Evolutionary conservation across 2,329 filamentous ascomycete species (phyloP).

Genomic region (Fusarium compactum): DNA sequence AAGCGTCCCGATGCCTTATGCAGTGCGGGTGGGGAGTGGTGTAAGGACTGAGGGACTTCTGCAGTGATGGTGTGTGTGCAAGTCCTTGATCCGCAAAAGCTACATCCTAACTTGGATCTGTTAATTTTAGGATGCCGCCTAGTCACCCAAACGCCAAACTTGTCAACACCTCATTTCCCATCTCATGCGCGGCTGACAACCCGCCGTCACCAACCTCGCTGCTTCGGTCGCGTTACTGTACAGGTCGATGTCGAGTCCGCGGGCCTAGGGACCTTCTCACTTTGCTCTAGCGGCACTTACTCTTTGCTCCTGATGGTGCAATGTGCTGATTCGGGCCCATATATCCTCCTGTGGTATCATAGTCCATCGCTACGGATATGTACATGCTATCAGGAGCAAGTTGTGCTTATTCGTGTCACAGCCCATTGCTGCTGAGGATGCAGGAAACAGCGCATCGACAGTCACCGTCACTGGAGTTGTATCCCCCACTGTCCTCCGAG

Average conservation of each 20-base stretch:
- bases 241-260: conserved; percentile 30
- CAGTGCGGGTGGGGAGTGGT: conserved; percentile 28
- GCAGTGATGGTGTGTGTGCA: conserved; percentile 24
- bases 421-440: conserved; percentile 21
- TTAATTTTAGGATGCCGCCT: conserved; percentile 34
- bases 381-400: conserved; percentile 7
- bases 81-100: conserved; percentile 27
- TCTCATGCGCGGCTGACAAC: conserved; percentile 40
- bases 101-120: conserved; percentile 24
- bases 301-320: conserved; percentile 7
- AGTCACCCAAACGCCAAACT: conserved; percentile 32
- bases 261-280: conserved; percentile 34
- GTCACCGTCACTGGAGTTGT: conserved; percentile 28
- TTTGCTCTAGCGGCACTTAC: conserved; percentile 34
- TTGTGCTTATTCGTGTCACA: conserved; percentile 8
- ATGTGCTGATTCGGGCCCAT: conserved; percentile 13
- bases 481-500: conserved; percentile 36
- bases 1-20: conserved; percentile 39
- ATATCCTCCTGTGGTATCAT: conserved; percentile 4
- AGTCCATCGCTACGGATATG: neutral
- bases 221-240: conserved; percentile 21
- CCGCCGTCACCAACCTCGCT: conserved; percentile 40
- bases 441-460: conserved; percentile 40
- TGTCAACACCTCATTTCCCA: conserved; percentile 46
- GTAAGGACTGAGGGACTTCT: conserved; percentile 44